These are phyloP conservation scores for Solanum stenotomum DNA, from an alignment of 257 asterid genomes.

Conservation along the genomic window DNA sequence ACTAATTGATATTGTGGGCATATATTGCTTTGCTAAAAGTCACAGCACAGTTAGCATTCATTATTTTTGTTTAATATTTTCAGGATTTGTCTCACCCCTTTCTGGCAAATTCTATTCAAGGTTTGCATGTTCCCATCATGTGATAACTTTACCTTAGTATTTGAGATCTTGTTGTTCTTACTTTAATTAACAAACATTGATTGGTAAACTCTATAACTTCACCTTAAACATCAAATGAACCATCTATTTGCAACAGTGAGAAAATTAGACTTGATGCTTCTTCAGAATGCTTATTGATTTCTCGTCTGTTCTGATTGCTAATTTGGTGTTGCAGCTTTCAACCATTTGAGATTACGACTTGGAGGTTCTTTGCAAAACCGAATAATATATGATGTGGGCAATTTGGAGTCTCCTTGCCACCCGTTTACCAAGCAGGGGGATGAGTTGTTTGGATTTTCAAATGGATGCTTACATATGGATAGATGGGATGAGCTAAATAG, in stretches of 20 bases:
- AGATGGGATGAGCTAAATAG: constrained; percentile 92
- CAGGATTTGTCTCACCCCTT: constrained; percentile 77
- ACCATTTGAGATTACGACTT: constrained; percentile 63
- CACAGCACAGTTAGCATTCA: not conserved
- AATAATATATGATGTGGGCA: constrained; percentile 63
- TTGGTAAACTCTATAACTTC: not conserved
- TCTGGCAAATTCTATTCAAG: constrained; percentile 64
- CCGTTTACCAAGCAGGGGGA: constrained; percentile 46
- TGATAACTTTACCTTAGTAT: not conserved
- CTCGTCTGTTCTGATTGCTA: not conserved
- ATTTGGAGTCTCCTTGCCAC: constrained; percentile 37
- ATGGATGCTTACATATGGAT: constrained; percentile 74
- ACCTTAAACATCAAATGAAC: not conserved
- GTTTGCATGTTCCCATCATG: constrained; percentile 21
- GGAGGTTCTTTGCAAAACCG: constrained; percentile 98
- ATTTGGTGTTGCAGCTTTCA: constrained; percentile 46
- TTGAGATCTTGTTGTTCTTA: not conserved
- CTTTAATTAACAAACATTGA: not conserved
- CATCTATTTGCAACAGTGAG: not conserved
- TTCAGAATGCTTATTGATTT: not conserved
- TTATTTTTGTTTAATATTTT: constrained; percentile 8
- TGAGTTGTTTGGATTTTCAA: constrained; percentile 87
- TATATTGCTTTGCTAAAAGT: not conserved
- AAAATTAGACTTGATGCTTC: not conserved
- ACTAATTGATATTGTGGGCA: not conserved